Evolutionary conservation across 2,329 filamentous ascomycete species (phyloP).

Genomic region (Mycogone perniciosa): DNA sequence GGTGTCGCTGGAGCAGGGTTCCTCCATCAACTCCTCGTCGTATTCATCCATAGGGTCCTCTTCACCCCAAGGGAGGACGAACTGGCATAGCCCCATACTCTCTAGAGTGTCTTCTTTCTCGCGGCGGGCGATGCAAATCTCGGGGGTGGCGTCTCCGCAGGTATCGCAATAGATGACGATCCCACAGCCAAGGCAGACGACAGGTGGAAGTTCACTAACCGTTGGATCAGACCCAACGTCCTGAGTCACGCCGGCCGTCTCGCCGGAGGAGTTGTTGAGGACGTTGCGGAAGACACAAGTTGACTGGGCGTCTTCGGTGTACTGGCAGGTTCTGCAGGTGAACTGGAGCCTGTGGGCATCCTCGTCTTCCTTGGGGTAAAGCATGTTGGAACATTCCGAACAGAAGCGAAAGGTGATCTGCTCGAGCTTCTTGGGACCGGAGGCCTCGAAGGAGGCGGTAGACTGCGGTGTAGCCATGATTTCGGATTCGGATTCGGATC

Average conservation of each 20-base stretch:
- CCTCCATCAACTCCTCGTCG: conserved; percentile 32
- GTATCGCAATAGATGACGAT: conserved; percentile 35
- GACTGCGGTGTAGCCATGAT: conserved; percentile 54
- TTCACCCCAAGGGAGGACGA: conserved; percentile 22
- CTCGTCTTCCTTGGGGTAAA: conserved; percentile 94
- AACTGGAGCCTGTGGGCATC: conserved; percentile 81
- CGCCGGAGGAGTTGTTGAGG: conserved; percentile 83
- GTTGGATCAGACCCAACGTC: conserved; percentile 97
- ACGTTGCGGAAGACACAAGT: conserved; percentile 95
- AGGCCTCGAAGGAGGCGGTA: conserved; percentile 37
- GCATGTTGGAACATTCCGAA: conserved; percentile 96
- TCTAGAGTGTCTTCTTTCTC: conserved; percentile 13
- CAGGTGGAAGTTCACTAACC: conserved; percentile 62
- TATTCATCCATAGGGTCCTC: conserved; percentile 32
- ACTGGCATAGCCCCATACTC: conserved; percentile 26
- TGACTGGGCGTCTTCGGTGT: conserved; percentile 77
- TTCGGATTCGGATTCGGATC: conserved; percentile 1
- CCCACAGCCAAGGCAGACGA: conserved; percentile 43
- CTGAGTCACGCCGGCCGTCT: conserved; percentile 94
- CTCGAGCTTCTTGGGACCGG: conserved; percentile 51
- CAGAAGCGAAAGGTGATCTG: conserved; percentile 97
- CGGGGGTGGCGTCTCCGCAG: conserved; percentile 28
- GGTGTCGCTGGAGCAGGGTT: conserved; percentile 18
- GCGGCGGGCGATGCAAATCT: conserved; percentile 16
- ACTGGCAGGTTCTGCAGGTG: conserved; percentile 92